These are phyloP conservation scores for Leccinum olivaceoglutinosum DNA, from an alignment of 1,284 basidiomycete species.

Conservation along the genomic window DNA sequence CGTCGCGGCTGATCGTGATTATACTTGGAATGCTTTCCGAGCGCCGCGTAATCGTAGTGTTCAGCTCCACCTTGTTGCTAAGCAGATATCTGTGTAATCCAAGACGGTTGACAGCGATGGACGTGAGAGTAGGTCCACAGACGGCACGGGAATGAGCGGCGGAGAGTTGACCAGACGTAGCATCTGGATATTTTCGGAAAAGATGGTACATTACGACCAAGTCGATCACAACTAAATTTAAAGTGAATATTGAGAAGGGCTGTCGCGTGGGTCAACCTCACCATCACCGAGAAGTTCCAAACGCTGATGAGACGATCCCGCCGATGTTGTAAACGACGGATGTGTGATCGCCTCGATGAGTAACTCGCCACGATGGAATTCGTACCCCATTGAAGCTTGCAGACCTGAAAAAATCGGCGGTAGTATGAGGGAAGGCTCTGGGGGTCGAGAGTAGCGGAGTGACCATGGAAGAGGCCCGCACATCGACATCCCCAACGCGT, in stretches of 20 bases:
- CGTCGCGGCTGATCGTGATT: too few relatives aligned
- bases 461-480: constrained; percentile 64
- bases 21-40: too few relatives aligned
- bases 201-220: constrained; percentile 70
- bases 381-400: constrained; percentile 64
- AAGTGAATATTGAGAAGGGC: constrained; percentile 10
- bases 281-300: constrained; percentile 85
- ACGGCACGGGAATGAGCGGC: constrained; percentile 66
- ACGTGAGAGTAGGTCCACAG: constrained; percentile 69
- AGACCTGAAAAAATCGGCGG: constrained; percentile 49
- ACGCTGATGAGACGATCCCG: constrained; percentile 70
- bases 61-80: too few relatives aligned
- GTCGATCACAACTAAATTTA: constrained; percentile 61
- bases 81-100: constrained; percentile 61
- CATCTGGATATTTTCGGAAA: constrained; percentile 60
- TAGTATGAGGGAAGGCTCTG: constrained; percentile 32
- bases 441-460: constrained; percentile 40
- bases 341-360: constrained; percentile 77
- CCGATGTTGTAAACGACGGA: constrained; percentile 58
- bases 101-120: constrained; percentile 59
- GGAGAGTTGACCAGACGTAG: constrained; percentile 72
- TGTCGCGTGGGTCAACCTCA: constrained; percentile 31
- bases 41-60: too few relatives aligned
- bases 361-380: constrained; percentile 57
- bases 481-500: constrained; percentile 60